A percentile compares a stretch with the other conserved stretches of the same genome.
Evolutionary conservation across 108 stramenopile species (phyloP).

Genomic region (Schizochytrium sp.): DNA sequence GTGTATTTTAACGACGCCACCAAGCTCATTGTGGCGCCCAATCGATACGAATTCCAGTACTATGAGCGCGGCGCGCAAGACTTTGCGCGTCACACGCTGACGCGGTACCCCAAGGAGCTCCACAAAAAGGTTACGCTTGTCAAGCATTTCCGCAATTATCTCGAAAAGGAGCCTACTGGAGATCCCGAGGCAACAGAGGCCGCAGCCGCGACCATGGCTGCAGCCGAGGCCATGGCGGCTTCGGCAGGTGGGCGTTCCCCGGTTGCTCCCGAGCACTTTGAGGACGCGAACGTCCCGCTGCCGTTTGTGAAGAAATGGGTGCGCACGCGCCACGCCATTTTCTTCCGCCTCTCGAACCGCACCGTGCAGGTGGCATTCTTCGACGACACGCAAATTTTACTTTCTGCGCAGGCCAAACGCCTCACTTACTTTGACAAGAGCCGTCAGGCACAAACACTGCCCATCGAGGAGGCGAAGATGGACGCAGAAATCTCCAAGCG

Average conservation of each 20-base stretch:
- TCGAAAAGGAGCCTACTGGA: conserved; percentile 54
- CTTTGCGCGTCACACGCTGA: conserved; percentile 56
- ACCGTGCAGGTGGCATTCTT: conserved; percentile 91
- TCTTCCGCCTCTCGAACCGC: conserved; percentile 88
- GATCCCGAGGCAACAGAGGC: conserved; percentile 31
- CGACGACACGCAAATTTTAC: conserved; percentile 78
- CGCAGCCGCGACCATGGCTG: conserved; percentile 52
- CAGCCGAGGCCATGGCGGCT: conserved; percentile 13
- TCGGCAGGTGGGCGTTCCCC: neutral
- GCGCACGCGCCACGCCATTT: conserved; percentile 86
- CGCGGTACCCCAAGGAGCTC: conserved; percentile 64
- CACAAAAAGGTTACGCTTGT: conserved; percentile 92
- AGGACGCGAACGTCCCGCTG: conserved; percentile 23
- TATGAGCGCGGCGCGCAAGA: conserved; percentile 62
- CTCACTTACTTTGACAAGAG: conserved; percentile 77
- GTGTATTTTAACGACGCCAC: conserved; percentile 96
- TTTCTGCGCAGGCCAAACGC: conserved; percentile 68
- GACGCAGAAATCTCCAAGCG: conserved; percentile 70
- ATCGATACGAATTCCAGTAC: conserved; percentile 74
- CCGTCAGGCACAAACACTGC: conserved; percentile 58
- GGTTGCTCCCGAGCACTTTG: neutral
- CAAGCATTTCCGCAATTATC: conserved; percentile 86
- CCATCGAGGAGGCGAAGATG: conserved; percentile 52
- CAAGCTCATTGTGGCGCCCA: conserved; percentile 75
- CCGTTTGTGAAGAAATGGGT: conserved; percentile 94